Evolutionary conservation across 768 basidiomycete genomes (phyloP).

Genomic region (Pisolithus albus): DNA sequence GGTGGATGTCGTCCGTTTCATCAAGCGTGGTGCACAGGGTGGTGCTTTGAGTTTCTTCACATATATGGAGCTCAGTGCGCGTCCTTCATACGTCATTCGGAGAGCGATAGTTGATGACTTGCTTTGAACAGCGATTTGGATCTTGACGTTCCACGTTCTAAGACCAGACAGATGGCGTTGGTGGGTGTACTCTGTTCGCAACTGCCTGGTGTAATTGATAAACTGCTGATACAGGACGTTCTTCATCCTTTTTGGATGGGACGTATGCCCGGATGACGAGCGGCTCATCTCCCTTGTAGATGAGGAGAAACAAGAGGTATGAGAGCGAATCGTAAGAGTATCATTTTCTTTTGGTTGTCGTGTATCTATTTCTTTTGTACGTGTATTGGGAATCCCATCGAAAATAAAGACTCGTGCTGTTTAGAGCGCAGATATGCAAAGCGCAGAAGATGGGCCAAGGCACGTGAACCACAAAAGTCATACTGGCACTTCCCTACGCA

Average conservation of each 20-base stretch:
- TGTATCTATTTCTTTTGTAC: background rate
- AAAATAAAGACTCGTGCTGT: no score
- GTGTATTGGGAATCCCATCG: no score
- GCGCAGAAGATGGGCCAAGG: no score
- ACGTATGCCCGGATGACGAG: conserved; percentile 18
- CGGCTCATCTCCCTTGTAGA: background rate
- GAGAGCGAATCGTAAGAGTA: background rate
- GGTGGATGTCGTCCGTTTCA: conserved; percentile 46
- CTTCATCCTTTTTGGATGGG: conserved; percentile 47
- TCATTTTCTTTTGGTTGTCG: background rate
- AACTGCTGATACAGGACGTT: conserved; percentile 28
- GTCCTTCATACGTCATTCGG: conserved; percentile 1
- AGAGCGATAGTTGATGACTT: background rate
- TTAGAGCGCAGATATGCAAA: no score
- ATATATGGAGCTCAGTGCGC: conserved; percentile 47
- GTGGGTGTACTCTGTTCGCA: conserved; percentile 18
- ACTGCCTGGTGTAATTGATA: background rate
- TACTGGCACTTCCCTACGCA: background rate
- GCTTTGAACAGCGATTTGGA: background rate
- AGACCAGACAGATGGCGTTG: conserved; percentile 38
- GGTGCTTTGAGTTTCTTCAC: conserved; percentile 51
- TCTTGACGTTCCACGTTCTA: conserved; percentile 39
- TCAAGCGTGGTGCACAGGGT: conserved; percentile 43
- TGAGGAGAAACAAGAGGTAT: background rate
- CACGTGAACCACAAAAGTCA: background rate